A percentile compares a stretch with the other conserved stretches of the same genome.
Evolutionary conservation across 1,284 basidiomycete genomes (phyloP).

Genomic region (Acaromyces ingoldii): DNA sequence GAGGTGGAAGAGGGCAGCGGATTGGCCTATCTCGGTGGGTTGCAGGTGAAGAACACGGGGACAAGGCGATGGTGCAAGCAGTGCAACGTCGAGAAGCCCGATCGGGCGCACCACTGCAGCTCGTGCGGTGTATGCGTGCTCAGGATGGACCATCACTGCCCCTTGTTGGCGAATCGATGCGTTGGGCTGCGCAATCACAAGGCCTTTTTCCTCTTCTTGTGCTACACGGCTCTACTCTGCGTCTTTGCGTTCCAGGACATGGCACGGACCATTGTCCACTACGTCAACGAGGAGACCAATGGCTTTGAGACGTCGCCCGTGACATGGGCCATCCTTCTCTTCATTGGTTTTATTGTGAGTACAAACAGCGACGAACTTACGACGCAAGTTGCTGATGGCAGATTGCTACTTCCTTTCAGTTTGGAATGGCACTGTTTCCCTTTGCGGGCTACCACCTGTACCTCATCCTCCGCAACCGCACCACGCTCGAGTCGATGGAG

Average conservation of each 20-base stretch:
- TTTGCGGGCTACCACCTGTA: constrained; percentile 46
- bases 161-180: constrained; percentile 45
- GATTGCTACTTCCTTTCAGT: constrained; percentile 2
- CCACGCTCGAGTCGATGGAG: constrained; percentile 53
- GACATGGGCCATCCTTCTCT: constrained; percentile 47
- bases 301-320: constrained; percentile 48
- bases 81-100: constrained; percentile 39
- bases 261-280: constrained; percentile 30
- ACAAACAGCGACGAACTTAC: too few species aligned
- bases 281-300: constrained; percentile 18
- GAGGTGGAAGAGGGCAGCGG: not conserved
- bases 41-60: constrained; percentile 22
- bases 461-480: constrained; percentile 47
- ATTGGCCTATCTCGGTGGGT: not conserved
- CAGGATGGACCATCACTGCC: constrained; percentile 44
- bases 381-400: not conserved
- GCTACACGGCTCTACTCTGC: constrained; percentile 44
- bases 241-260: constrained; percentile 27
- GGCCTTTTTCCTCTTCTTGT: constrained; percentile 41
- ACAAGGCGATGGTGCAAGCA: constrained; percentile 15
- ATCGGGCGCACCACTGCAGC: constrained; percentile 46
- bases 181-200: constrained; percentile 44
- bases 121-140: constrained; percentile 38
- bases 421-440: constrained; percentile 36
- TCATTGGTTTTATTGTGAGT: constrained; percentile 34